Conservation (phyloP, 2,329 filamentous ascomycete species). For the Cyphellophora europaea region DNA sequence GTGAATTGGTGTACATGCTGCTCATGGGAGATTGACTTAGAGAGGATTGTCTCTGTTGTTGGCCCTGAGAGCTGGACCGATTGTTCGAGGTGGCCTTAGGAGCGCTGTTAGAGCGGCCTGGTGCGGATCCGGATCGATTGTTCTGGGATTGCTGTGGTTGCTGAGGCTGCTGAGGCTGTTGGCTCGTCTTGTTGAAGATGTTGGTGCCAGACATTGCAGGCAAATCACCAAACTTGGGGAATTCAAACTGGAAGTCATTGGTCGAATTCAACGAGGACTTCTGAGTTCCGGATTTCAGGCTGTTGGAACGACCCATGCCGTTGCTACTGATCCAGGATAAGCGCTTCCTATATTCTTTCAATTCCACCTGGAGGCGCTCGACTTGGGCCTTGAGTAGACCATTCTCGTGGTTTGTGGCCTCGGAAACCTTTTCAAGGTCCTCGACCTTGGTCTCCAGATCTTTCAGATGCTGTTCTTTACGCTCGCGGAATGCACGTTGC, state of each 20-base stretch:
- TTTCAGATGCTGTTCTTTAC: conserved; percentile 69
- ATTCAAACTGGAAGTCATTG: conserved; percentile 89
- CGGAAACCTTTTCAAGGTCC: conserved; percentile 68
- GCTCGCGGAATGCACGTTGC: conserved; percentile 85
- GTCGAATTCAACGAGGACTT: conserved; percentile 49
- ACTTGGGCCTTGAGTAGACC: conserved; percentile 74
- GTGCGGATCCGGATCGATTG: neutral
- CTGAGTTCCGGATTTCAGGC: conserved; percentile 35
- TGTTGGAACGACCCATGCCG: conserved; percentile 36
- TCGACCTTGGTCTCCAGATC: conserved; percentile 48
- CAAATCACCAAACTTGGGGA: conserved; percentile 82
- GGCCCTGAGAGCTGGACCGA: conserved; percentile 7
- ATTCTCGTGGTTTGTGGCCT: conserved; percentile 79
- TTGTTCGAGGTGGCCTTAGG: conserved; percentile 1
- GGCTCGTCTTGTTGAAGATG: conserved; percentile 6
- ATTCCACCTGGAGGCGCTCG: conserved; percentile 73
- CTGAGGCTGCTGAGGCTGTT: conserved; percentile 5
- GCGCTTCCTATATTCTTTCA: conserved; percentile 84
- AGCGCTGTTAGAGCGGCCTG: neutral
- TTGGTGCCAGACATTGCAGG: conserved; percentile 24
- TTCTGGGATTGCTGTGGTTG: conserved; percentile 4
- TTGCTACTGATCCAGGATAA: conserved; percentile 54
- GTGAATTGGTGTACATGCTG: conserved; percentile 10
- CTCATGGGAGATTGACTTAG: conserved; percentile 13
- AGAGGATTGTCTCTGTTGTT: conserved; percentile 9